Base-by-base conservation (phyloP, 306 rosid species). In the Quercus gilva region DNA sequence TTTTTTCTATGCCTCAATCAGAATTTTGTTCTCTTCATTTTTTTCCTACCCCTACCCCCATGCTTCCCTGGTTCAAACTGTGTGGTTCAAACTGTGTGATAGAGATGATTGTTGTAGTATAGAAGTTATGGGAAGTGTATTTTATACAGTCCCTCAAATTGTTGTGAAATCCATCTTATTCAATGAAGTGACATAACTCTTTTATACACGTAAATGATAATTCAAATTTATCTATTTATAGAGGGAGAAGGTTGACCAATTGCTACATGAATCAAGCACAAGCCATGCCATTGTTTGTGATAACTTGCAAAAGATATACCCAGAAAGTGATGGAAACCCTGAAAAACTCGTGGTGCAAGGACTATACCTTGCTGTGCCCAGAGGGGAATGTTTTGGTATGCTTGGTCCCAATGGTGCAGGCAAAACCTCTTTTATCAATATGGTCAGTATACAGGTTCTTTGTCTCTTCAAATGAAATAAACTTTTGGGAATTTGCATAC, bases 331-430 rank as follows among this genome's bases (percentile, higher is more conserved):
- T 43, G 97, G 97, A 43, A 94, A 94, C 87, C 97, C 93, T 4
- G 89, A 81, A 61, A 94, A 92, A 74, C 74, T 78, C 65, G 98
- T 94, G 0, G 98, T 92, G 76, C 89, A 77, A 82, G 98, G 92
- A 49, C 59, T 94, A 83, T 94, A 96, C 60, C 96, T 94, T 84
- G 94, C 96, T 83, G 81, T 94, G 84, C 90, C 96, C 76, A 89
- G 88, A 63, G 96, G 96, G 29, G 97, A 92, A 67, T 94, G 98
- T 85, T 92, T 94, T 76, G 97, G 97, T 76, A 92, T 92, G 97
- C 97, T 94, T 73, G 98, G 96, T 71, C 98, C 96, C 23, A 94
- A 94, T 55, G 97, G 97, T 71, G 98, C 97, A 4, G 98, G 96
- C 45, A 92, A 92, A 81, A 94, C 97, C 74, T 94, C 98, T 76